Base-by-base conservation (phyloP, 2,329 filamentous ascomycete species). In the Diaporthe australafricana region DNA sequence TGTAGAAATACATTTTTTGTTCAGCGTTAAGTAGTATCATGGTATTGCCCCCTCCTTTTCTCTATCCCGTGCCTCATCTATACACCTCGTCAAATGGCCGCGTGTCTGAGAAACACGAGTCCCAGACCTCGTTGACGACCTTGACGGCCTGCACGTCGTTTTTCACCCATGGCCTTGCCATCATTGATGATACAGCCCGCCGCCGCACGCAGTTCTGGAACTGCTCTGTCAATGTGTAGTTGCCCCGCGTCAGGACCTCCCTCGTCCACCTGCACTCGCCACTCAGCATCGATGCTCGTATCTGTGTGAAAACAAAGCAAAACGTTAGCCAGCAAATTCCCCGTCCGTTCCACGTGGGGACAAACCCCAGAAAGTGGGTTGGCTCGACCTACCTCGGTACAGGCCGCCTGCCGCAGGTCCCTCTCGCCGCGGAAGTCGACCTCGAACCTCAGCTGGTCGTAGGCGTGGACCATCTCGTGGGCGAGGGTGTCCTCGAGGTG, bases 381-480 rank as follows among this genome's bases (percentile, higher is more conserved):
- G 1, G 4, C 2, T 27, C 11, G 2, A 80, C 84, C 74, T 83
- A 96, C 94, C 91, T 99, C 96, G 70, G 95, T 93, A 82, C 96
- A 99, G 70, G 96, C 96, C 45, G 95, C 94, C 83, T 99, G 96
- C 81, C 92, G 91, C 82, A 99, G 81, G 80, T 94, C 86, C 84
- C 84, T 93, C 77, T 88, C 86, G 5, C 87, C 90, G n/a, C 85
- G 82, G 85, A 93, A 94, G 79, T 98, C 92, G 55, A 98, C 91
- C 83, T 98, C 96, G 86, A 94, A 99, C 75, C 96, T 86, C 77
- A 98, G 80, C 81, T 97, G 93, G 81, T 99, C 96, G 87, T 95
- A 98, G 1, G 95, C 95, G 81, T 99, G 96, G 68, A 99, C 93
- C 94, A 99, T 97, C 85, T 99, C 96, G 82, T 99, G 96, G 35